Evolutionary conservation across 306 rosid species (phyloP), one percentile per base, ranked within the genome.

Genomic region (Vigna hirtella): DNA sequence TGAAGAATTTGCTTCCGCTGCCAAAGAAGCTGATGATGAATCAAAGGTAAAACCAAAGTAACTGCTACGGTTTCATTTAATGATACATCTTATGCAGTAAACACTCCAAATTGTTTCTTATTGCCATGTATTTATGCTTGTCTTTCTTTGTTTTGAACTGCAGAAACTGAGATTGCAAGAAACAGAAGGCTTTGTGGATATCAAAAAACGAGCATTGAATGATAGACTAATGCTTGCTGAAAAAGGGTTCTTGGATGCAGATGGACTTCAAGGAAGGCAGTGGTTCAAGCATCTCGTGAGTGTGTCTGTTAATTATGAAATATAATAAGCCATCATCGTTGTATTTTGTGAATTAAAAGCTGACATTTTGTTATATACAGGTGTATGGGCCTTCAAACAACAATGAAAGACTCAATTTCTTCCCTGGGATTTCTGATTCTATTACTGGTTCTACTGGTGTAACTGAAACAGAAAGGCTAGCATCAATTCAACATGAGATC

Each of bases 241-340:
- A 81, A 88, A 87, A 79, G 96, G 90, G 85, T 93, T 93, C 86
- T 76, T 93, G 69, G 97, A 93, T 66, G 81, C 75, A 18, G 90
- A 86, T 15, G 97, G 97, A 65, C 91, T 91, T 66, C 67, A 26
- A n/a, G 91, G 91, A 77, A 86, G 79, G 56, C 76, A 59, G n/a
- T 91, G 98, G 97, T 90, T 93, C 88, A 93, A 91, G 88, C 98
- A 93, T 87, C 97, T 93, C 40, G 98, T 93, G 68, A 90, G 96
- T 86, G 51, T 59, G 17, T 59, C 6, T 62, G 47, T 62, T 4
- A 62, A 62, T 10, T 28, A 6, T 40, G 34, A 62, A 26, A 4
- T 15, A 42, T 32, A 62, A 10, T 62, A 18, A 15, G 8, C 8
- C 11, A 36, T 38, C 16, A 36, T 38, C 16, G 9, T 34, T 63